phyloP scores from a whole-genome alignment of 305 asterid species.

The Solanum hybrid region DNA sequence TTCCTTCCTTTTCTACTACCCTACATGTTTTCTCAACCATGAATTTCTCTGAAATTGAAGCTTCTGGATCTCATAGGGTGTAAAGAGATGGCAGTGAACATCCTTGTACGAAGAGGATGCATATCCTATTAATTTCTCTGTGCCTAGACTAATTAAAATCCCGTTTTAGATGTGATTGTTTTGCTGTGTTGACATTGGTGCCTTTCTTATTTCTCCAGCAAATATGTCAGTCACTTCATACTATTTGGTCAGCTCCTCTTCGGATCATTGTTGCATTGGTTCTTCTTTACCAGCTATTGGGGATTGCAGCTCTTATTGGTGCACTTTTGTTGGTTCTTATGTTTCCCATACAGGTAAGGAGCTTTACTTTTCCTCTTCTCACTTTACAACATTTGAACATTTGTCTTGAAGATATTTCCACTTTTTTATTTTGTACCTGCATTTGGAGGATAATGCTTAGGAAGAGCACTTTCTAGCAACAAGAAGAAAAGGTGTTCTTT shows the following conservation, averaged over 20 bases:
- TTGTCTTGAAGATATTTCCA: not conserved
- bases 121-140: not conserved
- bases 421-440: not conserved
- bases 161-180: not conserved
- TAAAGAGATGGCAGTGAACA: not conserved
- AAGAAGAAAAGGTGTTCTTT: not conserved
- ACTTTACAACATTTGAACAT: not conserved
- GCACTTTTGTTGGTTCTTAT: conserved; percentile 65
- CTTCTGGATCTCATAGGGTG: not conserved
- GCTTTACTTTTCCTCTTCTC: conserved; percentile 2
- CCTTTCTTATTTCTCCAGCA: conserved; percentile 53
- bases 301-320: conserved; percentile 84
- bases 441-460: not conserved
- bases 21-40: not conserved
- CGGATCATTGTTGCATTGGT: conserved; percentile 71
- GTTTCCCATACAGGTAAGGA: conserved; percentile 66
- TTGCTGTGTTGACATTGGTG: not conserved
- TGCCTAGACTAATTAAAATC: not conserved
- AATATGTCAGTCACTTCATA: conserved; percentile 91
- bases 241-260: conserved; percentile 88
- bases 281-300: conserved; percentile 88
- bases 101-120: not conserved
- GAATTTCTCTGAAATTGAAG: not conserved
- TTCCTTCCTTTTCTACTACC: not conserved
- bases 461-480: not conserved